Percentiles rank a stretch among this genome's conserved stretches.
Conservation (phyloP, 2,329 filamentous ascomycete species). For the Venturia aucupariae region DNA sequence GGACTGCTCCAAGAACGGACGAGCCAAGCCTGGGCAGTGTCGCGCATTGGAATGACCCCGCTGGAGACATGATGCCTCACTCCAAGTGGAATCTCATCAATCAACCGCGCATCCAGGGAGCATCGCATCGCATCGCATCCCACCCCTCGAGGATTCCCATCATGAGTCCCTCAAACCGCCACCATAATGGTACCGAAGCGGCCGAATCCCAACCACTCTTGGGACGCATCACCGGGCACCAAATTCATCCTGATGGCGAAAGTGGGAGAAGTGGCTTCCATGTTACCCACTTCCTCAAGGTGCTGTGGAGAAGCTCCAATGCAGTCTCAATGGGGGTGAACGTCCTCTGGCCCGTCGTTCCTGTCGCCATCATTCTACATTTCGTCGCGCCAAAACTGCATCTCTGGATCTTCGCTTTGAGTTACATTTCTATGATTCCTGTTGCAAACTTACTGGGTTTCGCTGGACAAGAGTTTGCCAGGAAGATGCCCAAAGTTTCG, state of each 20-base stretch:
- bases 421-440: conserved; percentile 43
- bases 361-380: conserved; percentile 37
- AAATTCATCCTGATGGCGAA: conserved; percentile 11
- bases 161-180: background rate
- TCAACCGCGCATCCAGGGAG: background rate
- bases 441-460: conserved; percentile 46
- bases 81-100: background rate
- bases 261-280: conserved; percentile 10
- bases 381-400: conserved; percentile 25
- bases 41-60: background rate
- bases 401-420: conserved; percentile 38
- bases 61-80: background rate
- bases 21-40: background rate
- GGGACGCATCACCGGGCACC: background rate
- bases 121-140: background rate
- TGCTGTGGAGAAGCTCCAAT: conserved; percentile 10
- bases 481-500: conserved; percentile 65
- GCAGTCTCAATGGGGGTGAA: background rate
- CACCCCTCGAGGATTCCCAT: background rate
- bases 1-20: background rate
- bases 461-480: conserved; percentile 59
- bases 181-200: background rate
- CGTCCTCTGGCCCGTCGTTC: conserved; percentile 22
- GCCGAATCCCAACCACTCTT: background rate
- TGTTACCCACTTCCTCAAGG: background rate